Base-by-base conservation (phyloP, 306 rosid species). In the Citrullus amarus region DNA sequence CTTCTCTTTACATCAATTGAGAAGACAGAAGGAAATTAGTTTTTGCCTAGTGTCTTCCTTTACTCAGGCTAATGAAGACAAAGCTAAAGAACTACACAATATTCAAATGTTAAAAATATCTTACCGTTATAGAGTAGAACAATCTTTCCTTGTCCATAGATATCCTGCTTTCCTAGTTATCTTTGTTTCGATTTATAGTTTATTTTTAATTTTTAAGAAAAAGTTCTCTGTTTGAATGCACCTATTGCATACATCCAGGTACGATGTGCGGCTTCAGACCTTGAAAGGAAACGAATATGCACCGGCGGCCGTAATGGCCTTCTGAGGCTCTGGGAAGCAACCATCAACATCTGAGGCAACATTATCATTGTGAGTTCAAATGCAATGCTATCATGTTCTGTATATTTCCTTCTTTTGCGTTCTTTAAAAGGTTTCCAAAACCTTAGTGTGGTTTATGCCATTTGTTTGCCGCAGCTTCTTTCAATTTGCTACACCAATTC, bases 311-410 rank as follows among this genome's bases (percentile, higher is more conserved):
- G 99, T 70, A 92, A 95, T 78, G 99, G 99, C 72, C 88, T 89
- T 80, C 88, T 92, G 66, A 87, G 99, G 83, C 93, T 92, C 57
- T 95, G 99, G 99, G 99, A 95, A 87, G 99, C 99, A 84, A 92
- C 99, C 61, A 87, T 95, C 71, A 95, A 95, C 85, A 95, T 95
- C 83, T 91, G 79, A 90, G 75, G 75, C 72, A 67, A 48, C 28
- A 41, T 77, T 78, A 54, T 22, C 61, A 32, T 63, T 78, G 78
- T 71, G 65, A 76, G 79, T 28, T 39, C 43, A 48, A 44, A 60
- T 15, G 39, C 25, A 14, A 15, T 77, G n/a, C 51, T 77, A 25
- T 44, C 9, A 43, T 36, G 8, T 76, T 28, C 39, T 60, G 30
- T 25, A 17, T 10, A 39, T 78, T 46, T 61, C 38, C n/a, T 61